Conservation (phyloP, 768 basidiomycete genomes). For the Trametopsis cervina region DNA sequence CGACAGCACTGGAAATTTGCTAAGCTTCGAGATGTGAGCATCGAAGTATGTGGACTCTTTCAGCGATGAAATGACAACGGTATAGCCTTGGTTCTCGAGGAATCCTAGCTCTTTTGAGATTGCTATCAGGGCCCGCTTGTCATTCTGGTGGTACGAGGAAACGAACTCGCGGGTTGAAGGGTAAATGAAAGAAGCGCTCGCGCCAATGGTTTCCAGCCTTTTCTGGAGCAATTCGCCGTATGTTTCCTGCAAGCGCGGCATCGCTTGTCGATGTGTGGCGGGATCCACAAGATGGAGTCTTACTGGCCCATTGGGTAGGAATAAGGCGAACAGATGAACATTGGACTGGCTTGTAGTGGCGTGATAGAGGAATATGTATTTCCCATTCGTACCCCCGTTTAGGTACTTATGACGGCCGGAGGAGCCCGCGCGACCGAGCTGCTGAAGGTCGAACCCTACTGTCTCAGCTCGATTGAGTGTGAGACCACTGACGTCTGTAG, state of each 20-base stretch:
- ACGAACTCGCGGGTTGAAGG: slow-evolving; percentile 52
- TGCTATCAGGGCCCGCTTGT: slow-evolving; percentile 74
- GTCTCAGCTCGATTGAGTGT: slow-evolving; percentile 81
- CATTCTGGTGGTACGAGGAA: slow-evolving; percentile 72
- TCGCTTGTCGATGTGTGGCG: slow-evolving; percentile 77
- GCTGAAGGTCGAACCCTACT: slow-evolving; percentile 73
- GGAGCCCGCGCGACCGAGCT: slow-evolving; percentile 62
- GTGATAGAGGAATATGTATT: slow-evolving; percentile 87
- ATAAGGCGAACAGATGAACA: slow-evolving; percentile 84
- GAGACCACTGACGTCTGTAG: slow-evolving; percentile 52
- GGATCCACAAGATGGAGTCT: slow-evolving; percentile 89
- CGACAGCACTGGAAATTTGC: slow-evolving; percentile 81
- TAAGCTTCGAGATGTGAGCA: slow-evolving; percentile 55
- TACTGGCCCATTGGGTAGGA: slow-evolving; percentile 62
- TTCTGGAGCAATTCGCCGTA: slow-evolving; percentile 62
- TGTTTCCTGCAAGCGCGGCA: slow-evolving; percentile 66
- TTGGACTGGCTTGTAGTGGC: slow-evolving; percentile 64
- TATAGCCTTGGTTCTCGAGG: slow-evolving; percentile 65
- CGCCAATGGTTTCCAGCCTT: slow-evolving; percentile 33
- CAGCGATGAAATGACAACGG: slow-evolving; percentile 77
- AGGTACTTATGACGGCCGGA: slow-evolving; percentile 67
- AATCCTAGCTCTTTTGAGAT: slow-evolving; percentile 82
- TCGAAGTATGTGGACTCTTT: slow-evolving; percentile 86
- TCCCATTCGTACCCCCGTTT: slow-evolving; percentile 57
- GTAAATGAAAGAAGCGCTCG: slow-evolving; percentile 53